Conservation (phyloP, 2,329 filamentous ascomycete species). For the Drechslerella dactyloides region DNA sequence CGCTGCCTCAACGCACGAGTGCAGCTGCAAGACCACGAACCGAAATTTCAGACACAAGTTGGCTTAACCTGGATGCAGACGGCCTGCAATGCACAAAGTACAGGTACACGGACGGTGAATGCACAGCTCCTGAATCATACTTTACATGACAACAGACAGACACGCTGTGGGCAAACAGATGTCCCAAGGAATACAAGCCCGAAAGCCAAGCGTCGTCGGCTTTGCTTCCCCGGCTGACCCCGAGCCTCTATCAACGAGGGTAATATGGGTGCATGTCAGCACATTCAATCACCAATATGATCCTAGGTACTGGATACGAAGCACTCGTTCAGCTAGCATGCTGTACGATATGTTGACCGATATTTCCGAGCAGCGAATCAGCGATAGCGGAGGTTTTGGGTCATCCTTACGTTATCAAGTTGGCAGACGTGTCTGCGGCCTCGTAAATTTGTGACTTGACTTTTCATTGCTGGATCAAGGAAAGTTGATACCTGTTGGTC, state of each 20-base stretch:
- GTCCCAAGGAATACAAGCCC: constrained; percentile 4
- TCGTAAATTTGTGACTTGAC: neutral
- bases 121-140: neutral
- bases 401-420: constrained; percentile 11
- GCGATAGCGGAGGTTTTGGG: constrained; percentile 10
- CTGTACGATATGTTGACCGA: constrained; percentile 23
- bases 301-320: neutral
- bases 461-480: neutral
- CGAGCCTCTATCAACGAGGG: neutral
- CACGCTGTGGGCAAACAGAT: no score
- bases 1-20: constrained; percentile 27
- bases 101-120: neutral
- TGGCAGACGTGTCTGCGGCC: neutral
- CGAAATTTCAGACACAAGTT: constrained; percentile 22
- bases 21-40: constrained; percentile 9
- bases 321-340: constrained; percentile 16
- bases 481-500: neutral
- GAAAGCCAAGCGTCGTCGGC: neutral
- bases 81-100: neutral
- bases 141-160: no score
- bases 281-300: neutral
- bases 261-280: constrained; percentile 5
- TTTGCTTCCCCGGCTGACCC: neutral
- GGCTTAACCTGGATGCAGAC: constrained; percentile 8
- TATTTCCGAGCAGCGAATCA: constrained; percentile 30